Evolutionary conservation across 1,284 basidiomycete genomes (phyloP).

Genomic region (Cystobasidium pallidum): DNA sequence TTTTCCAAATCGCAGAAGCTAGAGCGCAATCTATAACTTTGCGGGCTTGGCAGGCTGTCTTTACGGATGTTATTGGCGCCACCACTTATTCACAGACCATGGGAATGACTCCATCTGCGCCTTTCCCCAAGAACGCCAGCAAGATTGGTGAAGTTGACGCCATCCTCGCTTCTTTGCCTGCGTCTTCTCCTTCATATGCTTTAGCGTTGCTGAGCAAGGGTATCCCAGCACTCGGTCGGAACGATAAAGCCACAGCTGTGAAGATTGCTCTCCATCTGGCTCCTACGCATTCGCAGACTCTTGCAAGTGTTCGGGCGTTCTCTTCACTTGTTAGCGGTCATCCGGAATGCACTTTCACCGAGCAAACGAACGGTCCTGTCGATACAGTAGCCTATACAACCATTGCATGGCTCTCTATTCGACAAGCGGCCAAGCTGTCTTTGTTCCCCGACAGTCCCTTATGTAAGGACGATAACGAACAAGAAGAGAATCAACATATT

Average conservation of each 20-base stretch:
- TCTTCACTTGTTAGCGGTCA: constrained; percentile 19
- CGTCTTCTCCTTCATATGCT: constrained; percentile 2
- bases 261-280: constrained; percentile 13
- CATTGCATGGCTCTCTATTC: constrained; percentile 32
- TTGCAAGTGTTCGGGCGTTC: constrained; percentile 24
- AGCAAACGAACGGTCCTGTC: neutral
- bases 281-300: neutral
- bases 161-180: constrained; percentile 7
- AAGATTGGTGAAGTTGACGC: constrained; percentile 5
- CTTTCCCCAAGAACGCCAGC: neutral
- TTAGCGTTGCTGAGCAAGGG: constrained; percentile 18
- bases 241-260: constrained; percentile 18
- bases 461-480: neutral
- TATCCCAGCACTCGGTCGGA: constrained; percentile 17
- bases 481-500: neutral
- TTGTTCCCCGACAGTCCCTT: neutral
- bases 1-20: constrained; percentile 24
- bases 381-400: constrained; percentile 27
- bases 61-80: constrained; percentile 16
- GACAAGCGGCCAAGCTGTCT: neutral
- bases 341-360: neutral
- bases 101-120: neutral
- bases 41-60: constrained; percentile 14
- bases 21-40: constrained; percentile 3
- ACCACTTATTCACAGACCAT: neutral